Conservation (phyloP, 495 filamentous ascomycete genomes). For the Oidiodendron maius region DNA sequence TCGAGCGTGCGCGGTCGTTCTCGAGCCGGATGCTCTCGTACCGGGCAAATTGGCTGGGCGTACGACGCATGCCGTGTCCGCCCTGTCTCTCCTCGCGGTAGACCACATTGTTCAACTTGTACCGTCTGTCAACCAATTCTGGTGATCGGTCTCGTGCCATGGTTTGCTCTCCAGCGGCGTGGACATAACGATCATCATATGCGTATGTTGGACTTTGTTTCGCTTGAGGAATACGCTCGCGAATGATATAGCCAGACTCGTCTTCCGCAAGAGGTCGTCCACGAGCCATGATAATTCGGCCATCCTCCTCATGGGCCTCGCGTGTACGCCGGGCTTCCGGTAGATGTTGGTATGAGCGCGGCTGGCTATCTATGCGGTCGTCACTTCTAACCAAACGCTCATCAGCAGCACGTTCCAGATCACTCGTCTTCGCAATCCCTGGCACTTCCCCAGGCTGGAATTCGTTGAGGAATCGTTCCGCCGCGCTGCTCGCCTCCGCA, state of each 20-base stretch:
- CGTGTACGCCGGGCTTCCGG: conserved; percentile 6
- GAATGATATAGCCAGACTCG: conserved; percentile 4
- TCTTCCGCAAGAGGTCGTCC: conserved; percentile 2
- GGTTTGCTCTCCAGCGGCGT: conserved; percentile 5
- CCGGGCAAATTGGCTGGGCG: conserved; percentile 23
- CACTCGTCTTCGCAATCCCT: conserved; percentile 1
- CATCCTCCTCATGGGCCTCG: conserved; percentile 7
- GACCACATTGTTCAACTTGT: conserved; percentile 23
- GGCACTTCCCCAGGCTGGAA: conserved; percentile 25
- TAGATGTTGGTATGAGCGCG: conserved; percentile 5
- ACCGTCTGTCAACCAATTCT: conserved; percentile 24
- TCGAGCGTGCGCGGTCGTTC: conserved; percentile 24
- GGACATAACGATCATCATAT: conserved; percentile 19
- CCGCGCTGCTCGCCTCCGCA: conserved; percentile 25
- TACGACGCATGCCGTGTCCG: conserved; percentile 16
- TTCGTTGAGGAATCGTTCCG: conserved; percentile 35
- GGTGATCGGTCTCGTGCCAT: conserved; percentile 17
- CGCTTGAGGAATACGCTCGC: conserved; percentile 3
- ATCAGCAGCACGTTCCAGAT: conserved; percentile 23
- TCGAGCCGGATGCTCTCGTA: conserved; percentile 24
- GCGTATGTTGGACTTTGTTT: conserved; percentile 7
- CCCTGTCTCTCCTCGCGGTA: conserved; percentile 23
- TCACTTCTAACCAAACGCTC: conserved; percentile 28
- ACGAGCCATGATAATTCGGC: background rate
- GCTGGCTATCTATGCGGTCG: conserved; percentile 17